Conservation (phyloP, 768 basidiomycete species). For the Austroboletus eburneus region DNA sequence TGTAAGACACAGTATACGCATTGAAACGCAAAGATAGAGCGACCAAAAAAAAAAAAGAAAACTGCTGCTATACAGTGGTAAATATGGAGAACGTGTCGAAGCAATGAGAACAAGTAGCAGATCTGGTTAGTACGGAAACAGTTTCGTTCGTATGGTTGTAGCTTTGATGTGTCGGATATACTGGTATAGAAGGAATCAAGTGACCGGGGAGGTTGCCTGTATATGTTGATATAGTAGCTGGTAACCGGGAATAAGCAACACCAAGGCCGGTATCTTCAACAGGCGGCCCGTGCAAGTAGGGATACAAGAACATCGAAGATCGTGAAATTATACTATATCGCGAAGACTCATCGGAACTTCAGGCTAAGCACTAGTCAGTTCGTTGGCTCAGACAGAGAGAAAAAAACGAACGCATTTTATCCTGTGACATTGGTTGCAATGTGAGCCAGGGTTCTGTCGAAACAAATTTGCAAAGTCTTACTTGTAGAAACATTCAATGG, state of each 20-base stretch:
- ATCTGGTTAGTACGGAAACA: slow-evolving; percentile 57
- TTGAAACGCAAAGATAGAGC: slow-evolving; percentile 13
- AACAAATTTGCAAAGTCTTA: slow-evolving; percentile 34
- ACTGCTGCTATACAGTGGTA: slow-evolving; percentile 68
- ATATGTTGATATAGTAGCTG: slow-evolving; percentile 49
- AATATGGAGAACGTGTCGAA: slow-evolving; percentile 33
- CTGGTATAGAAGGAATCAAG: slow-evolving; percentile 63
- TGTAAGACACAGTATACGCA: slow-evolving; percentile 26
- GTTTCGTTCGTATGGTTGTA: slow-evolving; percentile 36
- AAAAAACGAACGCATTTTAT: slow-evolving; percentile 79
- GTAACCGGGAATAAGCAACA: slow-evolving; percentile 37
- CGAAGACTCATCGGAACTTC: slow-evolving; percentile 90
- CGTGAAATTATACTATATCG: slow-evolving; percentile 69
- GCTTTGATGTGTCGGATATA: slow-evolving; percentile 47
- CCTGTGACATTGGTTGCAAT: slow-evolving; percentile 32
- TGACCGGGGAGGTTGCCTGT: slow-evolving; percentile 33
- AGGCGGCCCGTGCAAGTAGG: slow-evolving; percentile 55
- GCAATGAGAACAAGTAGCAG: slow-evolving; percentile 36
- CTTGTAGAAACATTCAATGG: slow-evolving; percentile 99
- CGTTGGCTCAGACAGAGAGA: slow-evolving; percentile 8
- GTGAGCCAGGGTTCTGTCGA: slow-evolving; percentile 11
- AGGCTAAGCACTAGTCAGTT: slow-evolving; percentile 47
- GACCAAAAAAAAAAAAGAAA: slow-evolving; percentile 16
- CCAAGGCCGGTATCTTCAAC: slow-evolving; percentile 29
- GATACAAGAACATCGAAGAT: slow-evolving; percentile 70